A percentile compares a stretch with the other conserved stretches of the same genome.
phyloP scores from a whole-genome alignment of 768 basidiomycete genomes.

The Trametes meyenii region DNA sequence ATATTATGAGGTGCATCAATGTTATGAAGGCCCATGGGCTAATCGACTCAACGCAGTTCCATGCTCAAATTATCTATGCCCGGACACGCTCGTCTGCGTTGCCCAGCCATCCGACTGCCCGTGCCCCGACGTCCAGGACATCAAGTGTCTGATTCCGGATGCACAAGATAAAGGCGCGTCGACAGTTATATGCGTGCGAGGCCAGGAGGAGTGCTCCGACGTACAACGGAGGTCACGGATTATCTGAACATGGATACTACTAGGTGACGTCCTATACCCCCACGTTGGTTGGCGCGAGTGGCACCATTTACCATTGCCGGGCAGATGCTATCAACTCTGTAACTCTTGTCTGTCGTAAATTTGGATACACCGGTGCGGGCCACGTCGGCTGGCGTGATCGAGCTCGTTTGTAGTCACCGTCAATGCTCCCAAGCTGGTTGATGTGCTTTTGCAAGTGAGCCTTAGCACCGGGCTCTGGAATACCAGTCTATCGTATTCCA shows the following conservation, averaged over 20 bases:
- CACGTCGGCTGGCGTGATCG: no score
- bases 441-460: no score
- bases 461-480: no score
- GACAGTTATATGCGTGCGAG: constrained; percentile 73
- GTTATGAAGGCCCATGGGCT: background rate
- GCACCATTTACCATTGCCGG: no score
- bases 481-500: no score
- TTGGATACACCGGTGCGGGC: no score
- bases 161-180: constrained; percentile 51
- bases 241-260: constrained; percentile 7
- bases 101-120: constrained; percentile 66
- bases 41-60: constrained; percentile 47
- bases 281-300: no score
- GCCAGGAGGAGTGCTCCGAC: constrained; percentile 59
- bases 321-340: no score
- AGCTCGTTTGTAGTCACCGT: no score
- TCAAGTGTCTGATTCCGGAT: constrained; percentile 78
- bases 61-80: constrained; percentile 78
- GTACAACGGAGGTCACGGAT: constrained; percentile 54
- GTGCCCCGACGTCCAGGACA: constrained; percentile 74
- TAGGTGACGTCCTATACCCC: background rate
- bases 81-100: constrained; percentile 73
- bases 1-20: background rate
- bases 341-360: no score
- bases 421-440: no score